Conservation (phyloP, 192 early-diverging fungal genomes). For the Coemansia sp. region DNA sequence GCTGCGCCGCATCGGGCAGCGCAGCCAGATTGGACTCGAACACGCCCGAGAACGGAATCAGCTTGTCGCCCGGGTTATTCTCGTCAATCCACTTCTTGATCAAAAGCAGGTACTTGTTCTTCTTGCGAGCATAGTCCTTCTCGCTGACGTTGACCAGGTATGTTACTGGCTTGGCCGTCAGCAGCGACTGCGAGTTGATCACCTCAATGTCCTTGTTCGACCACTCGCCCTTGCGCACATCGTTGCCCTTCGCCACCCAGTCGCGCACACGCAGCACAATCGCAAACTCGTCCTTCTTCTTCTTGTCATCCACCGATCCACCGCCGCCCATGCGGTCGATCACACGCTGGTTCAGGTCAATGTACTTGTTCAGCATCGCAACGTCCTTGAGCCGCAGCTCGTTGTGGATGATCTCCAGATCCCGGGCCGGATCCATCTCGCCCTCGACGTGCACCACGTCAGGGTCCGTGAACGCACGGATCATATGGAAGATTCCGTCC, state of each 20-base stretch:
- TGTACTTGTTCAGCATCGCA: constrained; percentile 53
- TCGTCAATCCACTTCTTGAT: constrained; percentile 93
- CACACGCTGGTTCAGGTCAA: constrained; percentile 59
- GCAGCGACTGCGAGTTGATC: constrained; percentile 79
- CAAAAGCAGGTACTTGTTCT: constrained; percentile 88
- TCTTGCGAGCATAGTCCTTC: constrained; percentile 86
- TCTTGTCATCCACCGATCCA: constrained; percentile 72
- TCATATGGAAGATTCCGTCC: constrained; percentile 82
- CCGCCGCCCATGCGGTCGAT: constrained; percentile 57
- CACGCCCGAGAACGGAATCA: constrained; percentile 88
- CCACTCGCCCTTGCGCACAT: constrained; percentile 89
- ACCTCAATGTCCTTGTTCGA: constrained; percentile 86
- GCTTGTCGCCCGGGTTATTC: constrained; percentile 81
- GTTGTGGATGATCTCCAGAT: constrained; percentile 92
- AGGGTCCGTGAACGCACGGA: constrained; percentile 85
- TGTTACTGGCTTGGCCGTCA: constrained; percentile 96
- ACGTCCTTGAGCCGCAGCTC: constrained; percentile 74
- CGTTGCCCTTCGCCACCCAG: constrained; percentile 75
- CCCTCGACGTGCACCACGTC: constrained; percentile 94
- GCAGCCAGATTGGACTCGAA: constrained; percentile 68
- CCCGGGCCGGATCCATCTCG: constrained; percentile 85
- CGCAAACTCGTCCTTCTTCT: constrained; percentile 84
- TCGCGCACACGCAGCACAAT: constrained; percentile 72
- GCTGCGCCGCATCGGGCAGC: constrained; percentile 58
- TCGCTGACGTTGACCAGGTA: constrained; percentile 91